Evolutionary conservation across 208 protist genomes (phyloP).

Genomic region (Trypanosoma cruzi): DNA sequence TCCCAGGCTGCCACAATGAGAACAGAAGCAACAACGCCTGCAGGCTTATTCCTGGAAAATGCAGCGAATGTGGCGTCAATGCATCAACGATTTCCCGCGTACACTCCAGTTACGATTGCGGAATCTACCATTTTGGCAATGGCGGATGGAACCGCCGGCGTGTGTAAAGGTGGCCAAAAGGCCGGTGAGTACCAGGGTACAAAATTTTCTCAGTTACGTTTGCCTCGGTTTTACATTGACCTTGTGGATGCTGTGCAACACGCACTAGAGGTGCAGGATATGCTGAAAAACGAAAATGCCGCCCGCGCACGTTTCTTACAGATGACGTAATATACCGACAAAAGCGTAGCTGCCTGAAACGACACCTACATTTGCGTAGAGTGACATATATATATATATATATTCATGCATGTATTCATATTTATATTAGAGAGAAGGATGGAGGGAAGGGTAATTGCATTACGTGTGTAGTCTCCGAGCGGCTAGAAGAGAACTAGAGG

Average conservation of each 20-base stretch:
- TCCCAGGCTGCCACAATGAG: background rate
- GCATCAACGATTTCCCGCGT: constrained; percentile 49
- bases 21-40: background rate
- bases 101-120: constrained; percentile 65
- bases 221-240: constrained; percentile 74
- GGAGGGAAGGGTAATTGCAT: background rate
- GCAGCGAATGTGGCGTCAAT: background rate
- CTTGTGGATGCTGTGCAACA: constrained; percentile 60
- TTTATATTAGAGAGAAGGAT: background rate
- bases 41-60: background rate
- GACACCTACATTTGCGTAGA: background rate
- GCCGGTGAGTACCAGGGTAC: background rate
- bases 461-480: background rate
- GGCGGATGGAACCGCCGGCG: background rate
- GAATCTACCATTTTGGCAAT: constrained; percentile 55
- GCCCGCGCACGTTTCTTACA: constrained; percentile 4
- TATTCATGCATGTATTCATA: constrained; percentile 15
- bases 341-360: background rate
- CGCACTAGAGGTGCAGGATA: constrained; percentile 56
- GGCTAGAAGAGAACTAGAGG: background rate
- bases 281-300: constrained; percentile 38
- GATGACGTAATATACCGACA: constrained; percentile 1
- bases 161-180: background rate
- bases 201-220: constrained; percentile 41
- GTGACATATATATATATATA: constrained; percentile 16